These are phyloP conservation scores for Amoeboaphelidium protococcarum DNA, from an alignment of 371 early-diverging fungal species.

Conservation along the genomic window DNA sequence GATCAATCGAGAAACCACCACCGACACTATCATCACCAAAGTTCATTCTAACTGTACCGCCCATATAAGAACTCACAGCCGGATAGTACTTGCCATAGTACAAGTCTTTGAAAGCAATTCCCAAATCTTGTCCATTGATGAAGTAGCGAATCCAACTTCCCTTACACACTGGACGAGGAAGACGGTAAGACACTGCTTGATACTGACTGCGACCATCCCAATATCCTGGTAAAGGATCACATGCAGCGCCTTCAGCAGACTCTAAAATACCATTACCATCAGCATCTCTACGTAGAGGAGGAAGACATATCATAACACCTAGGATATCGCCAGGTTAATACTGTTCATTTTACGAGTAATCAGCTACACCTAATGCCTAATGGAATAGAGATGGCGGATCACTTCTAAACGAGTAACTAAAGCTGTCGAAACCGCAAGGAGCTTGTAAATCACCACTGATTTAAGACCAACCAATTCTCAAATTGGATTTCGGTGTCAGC, in stretches of 20 bases:
- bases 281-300: constrained; percentile 14
- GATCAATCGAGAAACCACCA: too few species aligned
- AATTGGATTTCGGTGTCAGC: constrained; percentile 11
- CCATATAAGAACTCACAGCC: background rate
- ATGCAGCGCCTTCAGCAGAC: constrained; percentile 7
- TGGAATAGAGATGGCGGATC: constrained; percentile 30
- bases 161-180: constrained; percentile 10
- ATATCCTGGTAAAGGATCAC: background rate
- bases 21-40: background rate
- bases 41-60: background rate
- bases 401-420: constrained; percentile 30
- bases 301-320: constrained; percentile 26
- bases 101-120: constrained; percentile 29
- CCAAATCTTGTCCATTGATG: constrained; percentile 26
- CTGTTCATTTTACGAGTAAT: constrained; percentile 7
- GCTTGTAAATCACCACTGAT: constrained; percentile 41
- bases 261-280: constrained; percentile 10
- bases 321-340: constrained; percentile 20
- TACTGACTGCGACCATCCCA: background rate
- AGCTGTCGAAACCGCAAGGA: constrained; percentile 37
- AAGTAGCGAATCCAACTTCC: constrained; percentile 25
- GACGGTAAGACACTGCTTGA: constrained; percentile 1
- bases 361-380: constrained; percentile 11
- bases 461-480: constrained; percentile 37
- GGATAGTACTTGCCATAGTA: constrained; percentile 13